Conservation (phyloP, 108 stramenopile species). For the Hondaea fermentalgiana region DNA sequence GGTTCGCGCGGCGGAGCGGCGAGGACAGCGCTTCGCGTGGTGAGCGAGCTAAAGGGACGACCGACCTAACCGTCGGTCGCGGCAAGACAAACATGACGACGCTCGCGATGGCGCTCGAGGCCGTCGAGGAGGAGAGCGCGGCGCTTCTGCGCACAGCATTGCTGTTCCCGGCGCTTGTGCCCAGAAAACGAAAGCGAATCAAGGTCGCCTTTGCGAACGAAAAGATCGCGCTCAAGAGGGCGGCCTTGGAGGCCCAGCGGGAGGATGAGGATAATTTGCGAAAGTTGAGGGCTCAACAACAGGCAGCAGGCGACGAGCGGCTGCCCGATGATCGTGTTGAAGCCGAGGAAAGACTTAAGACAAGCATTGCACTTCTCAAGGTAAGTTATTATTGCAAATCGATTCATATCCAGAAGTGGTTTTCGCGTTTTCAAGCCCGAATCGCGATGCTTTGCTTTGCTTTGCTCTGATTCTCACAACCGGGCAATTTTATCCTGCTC, state of each 20-base stretch:
- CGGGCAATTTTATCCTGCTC: neutral
- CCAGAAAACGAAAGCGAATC: neutral
- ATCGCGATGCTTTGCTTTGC: neutral
- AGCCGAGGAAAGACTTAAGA: neutral
- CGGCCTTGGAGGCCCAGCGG: neutral
- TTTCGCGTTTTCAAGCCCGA: neutral
- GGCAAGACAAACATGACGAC: too few relatives aligned
- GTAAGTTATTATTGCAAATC: neutral
- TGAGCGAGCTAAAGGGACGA: too few relatives aligned
- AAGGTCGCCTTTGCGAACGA: neutral
- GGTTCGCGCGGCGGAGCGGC: too few relatives aligned
- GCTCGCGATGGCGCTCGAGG: neutral
- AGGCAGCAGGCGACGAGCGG: neutral
- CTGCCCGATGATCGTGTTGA: neutral
- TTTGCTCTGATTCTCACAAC: neutral
- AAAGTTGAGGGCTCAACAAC: neutral
- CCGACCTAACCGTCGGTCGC: too few relatives aligned
- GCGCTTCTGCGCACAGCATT: neutral
- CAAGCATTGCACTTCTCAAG: neutral
- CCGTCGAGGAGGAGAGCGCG: neutral
- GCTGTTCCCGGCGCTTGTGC: neutral
- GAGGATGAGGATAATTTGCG: neutral
- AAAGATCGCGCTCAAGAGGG: neutral
- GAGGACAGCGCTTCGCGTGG: too few relatives aligned
- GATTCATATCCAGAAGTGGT: neutral